These are phyloP conservation scores for Trichoderma afroharzianum DNA, from an alignment of 2,329 filamentous ascomycete species.

Conservation along the genomic window DNA sequence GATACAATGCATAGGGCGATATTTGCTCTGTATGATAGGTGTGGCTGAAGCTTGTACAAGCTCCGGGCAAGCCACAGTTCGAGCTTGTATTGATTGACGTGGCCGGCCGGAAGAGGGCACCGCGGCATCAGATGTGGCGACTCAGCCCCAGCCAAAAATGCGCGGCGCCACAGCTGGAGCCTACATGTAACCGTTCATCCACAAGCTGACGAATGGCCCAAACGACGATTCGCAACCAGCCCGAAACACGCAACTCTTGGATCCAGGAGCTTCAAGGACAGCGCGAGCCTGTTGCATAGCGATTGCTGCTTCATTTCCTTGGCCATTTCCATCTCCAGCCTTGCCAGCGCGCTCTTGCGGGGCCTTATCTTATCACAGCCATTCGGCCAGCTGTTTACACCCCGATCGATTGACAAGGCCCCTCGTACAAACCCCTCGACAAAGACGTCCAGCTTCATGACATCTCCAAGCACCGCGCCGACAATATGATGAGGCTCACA, in stretches of 20 bases:
- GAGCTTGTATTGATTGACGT: conserved; percentile 12
- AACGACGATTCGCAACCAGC: conserved; percentile 14
- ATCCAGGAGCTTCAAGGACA: not conserved
- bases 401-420: not conserved
- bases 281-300: not conserved
- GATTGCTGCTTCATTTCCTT: not conserved
- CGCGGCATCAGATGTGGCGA: conserved; percentile 7
- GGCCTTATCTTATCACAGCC: not conserved
- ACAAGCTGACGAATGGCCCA: conserved; percentile 16
- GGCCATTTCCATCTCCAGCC: not conserved
- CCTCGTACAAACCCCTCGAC: not conserved
- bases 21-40: not conserved
- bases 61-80: conserved; percentile 10
- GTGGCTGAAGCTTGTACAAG: conserved; percentile 16
- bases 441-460: conserved; percentile 40
- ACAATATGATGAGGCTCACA: conserved; percentile 54
- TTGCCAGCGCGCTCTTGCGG: no score
- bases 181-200: conserved; percentile 11
- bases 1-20: not conserved
- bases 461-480: conserved; percentile 28
- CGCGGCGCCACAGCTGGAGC: conserved; percentile 15
- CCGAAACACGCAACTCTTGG: not conserved
- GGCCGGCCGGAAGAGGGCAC: conserved; percentile 10
- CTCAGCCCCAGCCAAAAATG: conserved; percentile 13
- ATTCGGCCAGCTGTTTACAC: not conserved